These are phyloP conservation scores for Spirogloea muscicola DNA, from an alignment of 139 green algal species.

Conservation along the genomic window DNA sequence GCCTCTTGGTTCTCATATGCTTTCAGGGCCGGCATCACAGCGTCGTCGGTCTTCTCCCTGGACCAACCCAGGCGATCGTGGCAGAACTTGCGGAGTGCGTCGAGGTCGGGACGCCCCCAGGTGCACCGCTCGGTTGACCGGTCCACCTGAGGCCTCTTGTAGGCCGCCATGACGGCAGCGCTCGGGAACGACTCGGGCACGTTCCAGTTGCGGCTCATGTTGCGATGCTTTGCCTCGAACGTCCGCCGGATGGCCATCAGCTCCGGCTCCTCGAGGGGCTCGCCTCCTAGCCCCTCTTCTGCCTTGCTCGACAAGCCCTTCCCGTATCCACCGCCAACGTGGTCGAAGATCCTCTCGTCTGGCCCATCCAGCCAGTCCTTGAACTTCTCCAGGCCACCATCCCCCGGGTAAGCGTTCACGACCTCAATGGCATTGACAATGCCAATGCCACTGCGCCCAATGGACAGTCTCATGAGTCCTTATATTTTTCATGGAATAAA, in stretches of 20 bases:
- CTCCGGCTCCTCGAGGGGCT: background rate
- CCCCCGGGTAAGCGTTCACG: conserved; percentile 68
- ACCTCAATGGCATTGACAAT: conserved; percentile 96
- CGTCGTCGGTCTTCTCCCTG: conserved; percentile 38
- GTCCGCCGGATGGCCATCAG: background rate
- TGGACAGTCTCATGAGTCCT: too few species aligned
- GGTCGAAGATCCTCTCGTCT: conserved; percentile 4
- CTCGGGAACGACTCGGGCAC: conserved; percentile 43
- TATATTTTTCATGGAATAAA: too few species aligned
- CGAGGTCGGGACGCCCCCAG: conserved; percentile 34
- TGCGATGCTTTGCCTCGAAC: conserved; percentile 15
- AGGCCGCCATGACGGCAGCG: conserved; percentile 30
- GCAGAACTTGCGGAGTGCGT: conserved; percentile 8
- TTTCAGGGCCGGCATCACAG: conserved; percentile 44
- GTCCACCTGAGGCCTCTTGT: conserved; percentile 40
- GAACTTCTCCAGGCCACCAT: conserved; percentile 41
- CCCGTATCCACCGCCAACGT: too few species aligned
- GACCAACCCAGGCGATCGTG: conserved; percentile 14
- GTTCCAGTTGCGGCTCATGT: conserved; percentile 39
- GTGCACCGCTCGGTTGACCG: background rate
- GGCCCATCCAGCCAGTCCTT: conserved; percentile 27
- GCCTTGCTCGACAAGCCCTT: too few species aligned
- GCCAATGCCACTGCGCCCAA: conserved; percentile 67
- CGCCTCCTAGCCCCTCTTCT: background rate
- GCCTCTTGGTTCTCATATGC: conserved; percentile 27